These are phyloP conservation scores for Limonium bicolor DNA, from an alignment of 148 eudicot species.

Conservation along the genomic window DNA sequence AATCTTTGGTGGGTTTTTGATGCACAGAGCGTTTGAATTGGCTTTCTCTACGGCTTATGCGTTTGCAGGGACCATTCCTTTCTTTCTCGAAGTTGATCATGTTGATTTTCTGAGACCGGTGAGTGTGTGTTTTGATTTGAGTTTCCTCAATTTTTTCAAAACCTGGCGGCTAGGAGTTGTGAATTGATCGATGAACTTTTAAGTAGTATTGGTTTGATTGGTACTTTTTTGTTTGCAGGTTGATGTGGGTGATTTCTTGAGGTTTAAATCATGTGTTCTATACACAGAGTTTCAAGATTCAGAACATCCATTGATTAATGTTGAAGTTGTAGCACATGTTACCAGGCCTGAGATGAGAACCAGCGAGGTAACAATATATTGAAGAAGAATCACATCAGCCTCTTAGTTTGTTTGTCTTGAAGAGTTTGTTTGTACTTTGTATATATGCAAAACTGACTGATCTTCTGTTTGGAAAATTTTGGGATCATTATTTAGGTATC, in stretches of 20 bases:
- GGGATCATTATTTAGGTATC: slow-evolving; percentile 56
- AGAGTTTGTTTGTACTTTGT: no score
- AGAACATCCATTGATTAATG: slow-evolving; percentile 61
- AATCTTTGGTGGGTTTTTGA: slow-evolving; percentile 89
- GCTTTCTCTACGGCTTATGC: slow-evolving; percentile 85
- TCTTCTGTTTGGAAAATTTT: slow-evolving; percentile 1
- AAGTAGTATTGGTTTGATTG: no score
- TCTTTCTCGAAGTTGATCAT: slow-evolving; percentile 87
- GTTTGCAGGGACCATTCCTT: slow-evolving; percentile 76
- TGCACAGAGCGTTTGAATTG: slow-evolving; percentile 91
- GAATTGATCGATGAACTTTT: no score
- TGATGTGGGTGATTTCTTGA: slow-evolving; percentile 92
- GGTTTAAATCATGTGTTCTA: slow-evolving; percentile 77
- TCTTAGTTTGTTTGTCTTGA: no score
- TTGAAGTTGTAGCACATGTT: slow-evolving; percentile 94
- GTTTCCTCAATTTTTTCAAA: no score
- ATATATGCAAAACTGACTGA: no score
- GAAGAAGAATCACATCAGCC: background rate
- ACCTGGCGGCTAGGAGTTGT: no score
- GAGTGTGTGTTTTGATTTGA: no score
- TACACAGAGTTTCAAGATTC: slow-evolving; percentile 66
- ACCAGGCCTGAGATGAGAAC: slow-evolving; percentile 87
- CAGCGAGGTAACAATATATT: slow-evolving; percentile 62
- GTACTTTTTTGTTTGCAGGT: slow-evolving; percentile 39
- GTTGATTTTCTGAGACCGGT: slow-evolving; percentile 92